phyloP scores from a whole-genome alignment of 2,329 filamentous ascomycete genomes.

The Sporothrix curviconia region DNA sequence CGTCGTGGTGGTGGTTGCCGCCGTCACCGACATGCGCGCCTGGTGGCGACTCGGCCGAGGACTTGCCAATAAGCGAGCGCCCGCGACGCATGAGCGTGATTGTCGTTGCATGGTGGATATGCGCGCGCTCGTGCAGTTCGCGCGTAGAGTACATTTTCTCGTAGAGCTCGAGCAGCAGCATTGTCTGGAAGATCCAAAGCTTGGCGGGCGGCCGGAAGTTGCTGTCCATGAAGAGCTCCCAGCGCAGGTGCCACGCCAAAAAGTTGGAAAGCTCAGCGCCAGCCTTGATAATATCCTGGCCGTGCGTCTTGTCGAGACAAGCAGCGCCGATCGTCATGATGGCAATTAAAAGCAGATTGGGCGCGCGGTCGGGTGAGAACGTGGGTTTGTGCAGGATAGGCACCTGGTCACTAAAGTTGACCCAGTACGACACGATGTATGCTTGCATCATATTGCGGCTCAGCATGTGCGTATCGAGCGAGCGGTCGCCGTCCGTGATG shows the following conservation, averaged over 20 bases:
- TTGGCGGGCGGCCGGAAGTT: conserved; percentile 90
- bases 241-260: conserved; percentile 84
- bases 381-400: conserved; percentile 93
- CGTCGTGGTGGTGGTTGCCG: conserved; percentile 25
- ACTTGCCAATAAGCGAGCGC: conserved; percentile 81
- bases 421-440: conserved; percentile 91
- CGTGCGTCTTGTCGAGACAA: conserved; percentile 77
- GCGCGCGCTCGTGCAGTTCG: conserved; percentile 84
- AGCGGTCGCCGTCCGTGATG: conserved; percentile 71
- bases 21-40: conserved; percentile 64
- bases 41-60: conserved; percentile 76
- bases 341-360: conserved; percentile 74
- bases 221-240: conserved; percentile 88
- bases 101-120: conserved; percentile 94
- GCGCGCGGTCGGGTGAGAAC: conserved; percentile 80
- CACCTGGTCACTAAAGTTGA: conserved; percentile 87
- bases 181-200: conserved; percentile 89
- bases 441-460: conserved; percentile 93
- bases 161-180: conserved; percentile 83
- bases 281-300: conserved; percentile 63
- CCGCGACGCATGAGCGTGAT: conserved; percentile 92
- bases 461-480: conserved; percentile 58
- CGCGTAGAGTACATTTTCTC: conserved; percentile 98
- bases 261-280: conserved; percentile 86
- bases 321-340: conserved; percentile 92